Base-by-base conservation (phyloP, 106 monocot genomes). In the Agapanthus africanus region DNA sequence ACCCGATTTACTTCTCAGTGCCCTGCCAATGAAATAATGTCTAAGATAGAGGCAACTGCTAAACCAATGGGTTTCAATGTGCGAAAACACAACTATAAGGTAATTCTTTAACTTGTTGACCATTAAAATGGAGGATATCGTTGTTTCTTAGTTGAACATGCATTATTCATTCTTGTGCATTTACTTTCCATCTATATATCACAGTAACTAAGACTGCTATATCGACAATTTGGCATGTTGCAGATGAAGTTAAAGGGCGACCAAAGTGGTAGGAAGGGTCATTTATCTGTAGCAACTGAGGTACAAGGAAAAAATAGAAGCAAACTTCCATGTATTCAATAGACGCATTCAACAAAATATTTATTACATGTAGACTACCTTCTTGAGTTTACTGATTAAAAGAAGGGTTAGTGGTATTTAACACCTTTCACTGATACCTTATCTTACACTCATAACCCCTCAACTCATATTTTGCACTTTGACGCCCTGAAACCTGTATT, bases 51-150 rank as follows among this genome's bases (percentile, higher is more conserved):
- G 80, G 84, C 87, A 83, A 52, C 94, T 37, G 90, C 90, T 51
- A 90, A 83, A 63, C 94, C 94, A 64, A 76, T 94, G 14, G 94
- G 94, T 37, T 94, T 94, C 74, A 94, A 90, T 72, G 94, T 94
- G 46, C 76, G 44, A 10, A 90, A 94, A 50, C 76, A 83, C 57
- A 90, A 90, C 36, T 94, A 94, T 72, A 94, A 90, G 90, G 94
- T 94, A 80, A 56, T 6, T 7, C 19, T 15, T 47, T 47, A 42
- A 42, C n/a, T n/a, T n/a, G 40, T n/a, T 34, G n/a, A 47, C 57
- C 4, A 27, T 35, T 26, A 25, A 19, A 15, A 7, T 21, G 44
- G 35, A 27, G 15, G 2, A 26, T 2, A 30, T 15, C 19, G 28
- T 19, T 7, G 1, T 41, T 57, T 60, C 3, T 30, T 60, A 31